These are phyloP conservation scores for Aethionema arabicum DNA, from an alignment of 345 rosid species.

Conservation along the genomic window DNA sequence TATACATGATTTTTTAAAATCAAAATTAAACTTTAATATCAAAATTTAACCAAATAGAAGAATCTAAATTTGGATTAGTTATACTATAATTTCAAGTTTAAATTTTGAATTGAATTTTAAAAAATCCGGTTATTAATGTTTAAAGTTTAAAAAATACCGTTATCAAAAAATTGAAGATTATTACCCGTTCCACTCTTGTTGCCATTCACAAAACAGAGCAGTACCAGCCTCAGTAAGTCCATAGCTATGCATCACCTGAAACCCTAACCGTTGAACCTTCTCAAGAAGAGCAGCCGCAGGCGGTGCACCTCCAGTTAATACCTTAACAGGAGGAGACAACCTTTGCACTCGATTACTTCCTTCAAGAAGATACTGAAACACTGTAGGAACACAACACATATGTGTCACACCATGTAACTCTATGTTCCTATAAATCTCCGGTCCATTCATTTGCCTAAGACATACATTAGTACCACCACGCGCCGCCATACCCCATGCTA, in stretches of 20 bases:
- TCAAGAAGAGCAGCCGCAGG: conserved; percentile 56
- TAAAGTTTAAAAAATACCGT: no score
- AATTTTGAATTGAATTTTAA: not conserved
- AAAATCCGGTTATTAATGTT: not conserved
- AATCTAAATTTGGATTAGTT: no score
- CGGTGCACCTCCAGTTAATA: conserved; percentile 75
- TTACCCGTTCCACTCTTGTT: conserved; percentile 52
- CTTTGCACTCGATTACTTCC: conserved; percentile 33
- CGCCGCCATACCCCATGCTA: conserved; percentile 76
- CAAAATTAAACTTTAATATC: no score
- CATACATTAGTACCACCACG: conserved; percentile 81
- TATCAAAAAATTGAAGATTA: no score
- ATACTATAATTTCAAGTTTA: no score
- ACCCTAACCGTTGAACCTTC: conserved; percentile 54
- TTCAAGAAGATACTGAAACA: conserved; percentile 46
- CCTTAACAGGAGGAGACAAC: conserved; percentile 45
- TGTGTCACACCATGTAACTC: conserved; percentile 60
- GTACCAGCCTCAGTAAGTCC: conserved; percentile 82
- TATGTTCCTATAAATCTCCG: conserved; percentile 53
- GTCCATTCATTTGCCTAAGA: conserved; percentile 50
- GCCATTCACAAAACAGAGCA: conserved; percentile 77
- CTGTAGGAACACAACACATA: conserved; percentile 77
- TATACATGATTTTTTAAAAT: no score
- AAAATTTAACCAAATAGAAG: no score
- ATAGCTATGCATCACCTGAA: conserved; percentile 69